phyloP scores from a whole-genome alignment of 2,329 filamentous ascomycete species.

The Cadophora sp. region DNA sequence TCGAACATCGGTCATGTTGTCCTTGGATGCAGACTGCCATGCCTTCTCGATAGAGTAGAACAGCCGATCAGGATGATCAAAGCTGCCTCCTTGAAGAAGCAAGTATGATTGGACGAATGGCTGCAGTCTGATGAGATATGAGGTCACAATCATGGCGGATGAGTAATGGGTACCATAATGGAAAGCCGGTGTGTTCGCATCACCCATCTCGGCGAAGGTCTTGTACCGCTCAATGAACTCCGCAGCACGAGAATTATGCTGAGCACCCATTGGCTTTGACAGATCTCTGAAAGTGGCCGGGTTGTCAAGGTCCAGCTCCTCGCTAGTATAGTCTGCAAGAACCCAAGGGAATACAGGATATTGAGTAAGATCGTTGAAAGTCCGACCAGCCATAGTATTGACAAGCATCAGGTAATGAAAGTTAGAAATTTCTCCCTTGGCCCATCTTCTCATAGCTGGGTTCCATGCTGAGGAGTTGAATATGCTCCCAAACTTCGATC shows the following conservation, averaged over 20 bases:
- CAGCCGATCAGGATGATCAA: constrained; percentile 93
- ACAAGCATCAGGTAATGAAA: constrained; percentile 99
- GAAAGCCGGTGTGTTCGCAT: constrained; percentile 77
- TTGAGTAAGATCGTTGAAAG: constrained; percentile 97
- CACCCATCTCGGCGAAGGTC: constrained; percentile 89
- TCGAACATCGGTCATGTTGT: constrained; percentile 92
- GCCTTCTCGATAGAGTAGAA: constrained; percentile 93
- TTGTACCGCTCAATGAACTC: constrained; percentile 86
- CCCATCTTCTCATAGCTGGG: constrained; percentile 87
- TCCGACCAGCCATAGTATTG: constrained; percentile 95
- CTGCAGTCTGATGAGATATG: constrained; percentile 91
- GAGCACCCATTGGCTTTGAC: constrained; percentile 95
- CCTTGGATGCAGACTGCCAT: constrained; percentile 87
- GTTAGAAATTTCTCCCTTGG: constrained; percentile 94
- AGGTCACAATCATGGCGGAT: constrained; percentile 98
- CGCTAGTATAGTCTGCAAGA: constrained; percentile 91
- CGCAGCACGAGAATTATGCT: constrained; percentile 75
- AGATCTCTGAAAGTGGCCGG: constrained; percentile 88
- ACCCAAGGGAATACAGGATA: constrained; percentile 99
- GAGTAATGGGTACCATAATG: constrained; percentile 99
- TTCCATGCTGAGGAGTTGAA: constrained; percentile 86
- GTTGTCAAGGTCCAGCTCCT: constrained; percentile 86
- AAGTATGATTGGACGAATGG: constrained; percentile 97
- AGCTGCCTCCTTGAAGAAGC: constrained; percentile 90
- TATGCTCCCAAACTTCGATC: constrained; percentile 89